Conservation (phyloP, 805 yeast genomes). For the Suhomyces xylopsoci region DNA sequence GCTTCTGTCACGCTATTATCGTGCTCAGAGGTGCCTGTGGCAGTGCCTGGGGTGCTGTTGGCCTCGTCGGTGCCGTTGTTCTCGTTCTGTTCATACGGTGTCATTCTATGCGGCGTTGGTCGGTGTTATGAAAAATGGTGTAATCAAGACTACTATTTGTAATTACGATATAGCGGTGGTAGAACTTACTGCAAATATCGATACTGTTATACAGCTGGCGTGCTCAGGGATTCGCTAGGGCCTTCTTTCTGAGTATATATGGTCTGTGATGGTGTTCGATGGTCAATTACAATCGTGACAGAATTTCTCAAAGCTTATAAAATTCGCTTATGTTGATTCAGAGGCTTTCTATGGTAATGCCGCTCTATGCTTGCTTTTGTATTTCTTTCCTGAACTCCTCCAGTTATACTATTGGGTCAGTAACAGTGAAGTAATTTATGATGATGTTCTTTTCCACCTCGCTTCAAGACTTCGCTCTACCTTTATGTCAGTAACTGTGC, state of each 20-base stretch:
- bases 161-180: neutral
- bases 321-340: neutral
- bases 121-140: neutral
- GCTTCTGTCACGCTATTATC: neutral
- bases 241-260: neutral
- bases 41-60: neutral
- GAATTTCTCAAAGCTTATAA: neutral
- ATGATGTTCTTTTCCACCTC: neutral
- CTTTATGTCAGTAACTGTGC: neutral
- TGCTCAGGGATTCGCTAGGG: neutral
- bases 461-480: neutral
- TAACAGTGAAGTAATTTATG: neutral
- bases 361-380: neutral
- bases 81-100: neutral
- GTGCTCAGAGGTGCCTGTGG: neutral
- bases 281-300: neutral
- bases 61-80: neutral
- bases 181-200: neutral
- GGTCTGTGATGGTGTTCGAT: neutral
- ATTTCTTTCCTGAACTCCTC: neutral
- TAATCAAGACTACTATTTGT: neutral
- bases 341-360: neutral
- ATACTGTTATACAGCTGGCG: neutral
- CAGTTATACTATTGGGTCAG: neutral
- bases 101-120: neutral